phyloP scores from a whole-genome alignment of 2,329 filamentous ascomycete species.

The Claviceps sp. region DNA sequence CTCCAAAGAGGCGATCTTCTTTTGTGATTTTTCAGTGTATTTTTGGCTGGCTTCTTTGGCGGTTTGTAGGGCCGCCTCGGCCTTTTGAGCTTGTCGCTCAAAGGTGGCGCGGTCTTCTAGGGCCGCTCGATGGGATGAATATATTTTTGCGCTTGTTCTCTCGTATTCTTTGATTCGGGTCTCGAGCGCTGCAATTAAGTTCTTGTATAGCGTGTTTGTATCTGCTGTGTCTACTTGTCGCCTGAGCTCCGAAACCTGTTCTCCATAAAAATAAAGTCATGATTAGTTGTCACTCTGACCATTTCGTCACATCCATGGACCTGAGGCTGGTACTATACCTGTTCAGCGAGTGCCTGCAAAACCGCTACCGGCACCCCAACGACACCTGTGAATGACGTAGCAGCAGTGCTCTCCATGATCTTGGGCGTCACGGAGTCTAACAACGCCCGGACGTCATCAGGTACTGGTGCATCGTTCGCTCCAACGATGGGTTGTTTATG shows the following conservation, averaged over 20 bases:
- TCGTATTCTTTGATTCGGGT: conserved; percentile 31
- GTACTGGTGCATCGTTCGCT: conserved; percentile 18
- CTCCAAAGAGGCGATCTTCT: conserved; percentile 25
- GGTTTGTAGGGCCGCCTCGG: conserved; percentile 18
- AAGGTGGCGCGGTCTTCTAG: conserved; percentile 36
- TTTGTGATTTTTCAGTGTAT: conserved; percentile 24
- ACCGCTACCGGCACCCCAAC: conserved; percentile 17
- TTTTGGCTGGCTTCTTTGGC: conserved; percentile 15
- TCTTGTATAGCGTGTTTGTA: conserved; percentile 23
- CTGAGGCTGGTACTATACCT: conserved; percentile 16
- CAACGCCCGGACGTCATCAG: conserved; percentile 18
- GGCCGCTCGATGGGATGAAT: conserved; percentile 34
- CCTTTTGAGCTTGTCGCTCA: conserved; percentile 31
- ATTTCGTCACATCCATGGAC: neutral
- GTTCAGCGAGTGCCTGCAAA: conserved; percentile 26
- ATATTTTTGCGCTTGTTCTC: conserved; percentile 29
- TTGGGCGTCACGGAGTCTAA: conserved; percentile 12
- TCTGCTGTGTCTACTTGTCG: conserved; percentile 15
- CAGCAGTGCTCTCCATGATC: conserved; percentile 5
- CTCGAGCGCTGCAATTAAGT: conserved; percentile 30
- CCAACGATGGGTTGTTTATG: conserved; percentile 9
- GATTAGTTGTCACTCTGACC: neutral
- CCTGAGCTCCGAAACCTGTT: conserved; percentile 18
- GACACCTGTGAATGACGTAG: conserved; percentile 8
- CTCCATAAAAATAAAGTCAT: neutral